A percentile compares a stretch with the other conserved stretches of the same genome.
Evolutionary conservation across 2,329 filamentous ascomycete species (phyloP).

Genomic region (Colletotrichum sp.): DNA sequence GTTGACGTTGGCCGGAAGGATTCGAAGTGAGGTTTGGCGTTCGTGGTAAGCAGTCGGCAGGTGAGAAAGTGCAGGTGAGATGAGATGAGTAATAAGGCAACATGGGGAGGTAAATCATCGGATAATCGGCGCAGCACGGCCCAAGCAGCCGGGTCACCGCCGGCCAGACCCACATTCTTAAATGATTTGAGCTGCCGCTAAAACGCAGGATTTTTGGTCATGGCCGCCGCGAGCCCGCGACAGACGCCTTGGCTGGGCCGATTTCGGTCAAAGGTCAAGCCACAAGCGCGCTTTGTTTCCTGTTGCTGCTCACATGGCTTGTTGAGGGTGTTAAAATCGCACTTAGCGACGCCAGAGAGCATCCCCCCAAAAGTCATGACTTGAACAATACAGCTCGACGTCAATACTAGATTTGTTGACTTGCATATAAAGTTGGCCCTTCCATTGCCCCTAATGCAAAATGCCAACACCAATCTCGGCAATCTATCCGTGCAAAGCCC

Average conservation of each 20-base stretch:
- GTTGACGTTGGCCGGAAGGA: neutral
- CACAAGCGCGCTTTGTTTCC: neutral
- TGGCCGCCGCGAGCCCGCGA: neutral
- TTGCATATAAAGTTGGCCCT: neutral
- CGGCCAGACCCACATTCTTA: slow-evolving; percentile 8
- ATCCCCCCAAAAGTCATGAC: neutral
- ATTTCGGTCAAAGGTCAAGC: slow-evolving; percentile 3
- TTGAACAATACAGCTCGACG: neutral
- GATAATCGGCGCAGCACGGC: slow-evolving; percentile 6
- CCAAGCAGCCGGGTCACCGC: slow-evolving; percentile 1
- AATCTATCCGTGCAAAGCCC: slow-evolving; percentile 15
- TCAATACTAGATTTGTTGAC: neutral
- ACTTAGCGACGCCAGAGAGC: neutral
- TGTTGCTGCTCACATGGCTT: neutral
- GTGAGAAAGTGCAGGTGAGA: neutral
- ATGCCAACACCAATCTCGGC: slow-evolving; percentile 15
- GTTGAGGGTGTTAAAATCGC: neutral
- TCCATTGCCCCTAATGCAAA: neutral
- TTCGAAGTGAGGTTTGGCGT: neutral
- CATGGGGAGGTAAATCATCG: neutral
- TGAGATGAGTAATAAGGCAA: neutral
- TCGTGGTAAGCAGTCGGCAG: neutral
- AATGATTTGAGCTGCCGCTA: slow-evolving; percentile 9
- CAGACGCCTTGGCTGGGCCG: slow-evolving; percentile 3
- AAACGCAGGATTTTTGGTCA: slow-evolving; percentile 6